Percentiles rank a stretch among this genome's conserved stretches.
phyloP scores from a whole-genome alignment of 2,329 filamentous ascomycete species.

The Scolecobasidium constrictum region DNA sequence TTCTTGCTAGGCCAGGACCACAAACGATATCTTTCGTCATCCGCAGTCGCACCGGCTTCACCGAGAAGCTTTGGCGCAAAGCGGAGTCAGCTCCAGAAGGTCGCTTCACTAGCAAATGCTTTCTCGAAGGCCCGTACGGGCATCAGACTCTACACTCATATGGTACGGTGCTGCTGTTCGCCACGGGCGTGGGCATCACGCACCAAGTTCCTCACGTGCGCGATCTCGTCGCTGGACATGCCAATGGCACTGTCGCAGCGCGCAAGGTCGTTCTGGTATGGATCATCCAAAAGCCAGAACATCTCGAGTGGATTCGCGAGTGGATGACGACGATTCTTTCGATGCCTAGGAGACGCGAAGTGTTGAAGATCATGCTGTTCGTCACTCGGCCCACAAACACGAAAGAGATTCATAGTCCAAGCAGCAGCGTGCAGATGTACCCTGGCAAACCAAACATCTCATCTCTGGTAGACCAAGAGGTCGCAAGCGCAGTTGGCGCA shows the following conservation, averaged over 20 bases:
- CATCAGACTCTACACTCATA: constrained; percentile 49
- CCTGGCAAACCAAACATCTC: constrained; percentile 78
- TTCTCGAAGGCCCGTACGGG: constrained; percentile 80
- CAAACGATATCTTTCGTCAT: constrained; percentile 70
- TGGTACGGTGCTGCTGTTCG: constrained; percentile 82
- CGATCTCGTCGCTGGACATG: constrained; percentile 45
- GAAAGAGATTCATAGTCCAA: constrained; percentile 69
- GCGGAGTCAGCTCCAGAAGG: constrained; percentile 45
- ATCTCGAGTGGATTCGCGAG: constrained; percentile 85
- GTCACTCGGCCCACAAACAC: constrained; percentile 77
- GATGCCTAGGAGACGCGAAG: constrained; percentile 69
- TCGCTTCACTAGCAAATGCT: constrained; percentile 54
- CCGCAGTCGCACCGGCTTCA: constrained; percentile 80
- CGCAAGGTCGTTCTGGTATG: constrained; percentile 77
- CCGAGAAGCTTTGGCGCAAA: constrained; percentile 64
- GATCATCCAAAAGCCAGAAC: constrained; percentile 82
- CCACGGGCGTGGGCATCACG: constrained; percentile 88
- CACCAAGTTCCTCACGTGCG: constrained; percentile 85
- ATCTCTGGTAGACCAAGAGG: constrained; percentile 70
- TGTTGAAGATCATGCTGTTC: constrained; percentile 80
- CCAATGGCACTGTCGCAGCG: constrained; percentile 65
- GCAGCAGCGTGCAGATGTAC: constrained; percentile 79
- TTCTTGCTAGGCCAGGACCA: constrained; percentile 33
- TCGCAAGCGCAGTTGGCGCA: constrained; percentile 70
- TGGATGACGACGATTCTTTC: constrained; percentile 81